Evolutionary conservation across 768 basidiomycete species (phyloP), one percentile per base, ranked within the genome.

Genomic region (Phylloporus arenicola): DNA sequence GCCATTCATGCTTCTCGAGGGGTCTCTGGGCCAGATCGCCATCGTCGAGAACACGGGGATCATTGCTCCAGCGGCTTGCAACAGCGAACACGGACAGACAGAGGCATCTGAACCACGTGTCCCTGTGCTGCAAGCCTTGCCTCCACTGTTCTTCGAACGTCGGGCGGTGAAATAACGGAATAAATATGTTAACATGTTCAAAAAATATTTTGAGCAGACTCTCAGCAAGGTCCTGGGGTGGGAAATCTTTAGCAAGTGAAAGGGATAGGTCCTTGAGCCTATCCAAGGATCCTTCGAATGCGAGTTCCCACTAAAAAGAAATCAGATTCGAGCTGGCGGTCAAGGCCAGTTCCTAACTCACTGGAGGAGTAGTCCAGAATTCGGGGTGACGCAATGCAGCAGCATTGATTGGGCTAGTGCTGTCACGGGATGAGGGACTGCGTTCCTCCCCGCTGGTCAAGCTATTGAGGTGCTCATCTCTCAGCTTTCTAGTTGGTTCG

Each of bases 121-220:
- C 77, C 14, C 68, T 71, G 25, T 75, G 70, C 56, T 86, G 77
- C 22, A 84, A 59, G 8, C 71, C 71, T 2, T 79, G 75, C 29
- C 61, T 69, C 72, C 81, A 83, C 41, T 84, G 79, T 14, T 74
- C 73, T 33, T 80, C 71, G 59, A 93, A 92, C 0, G 83, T 82
- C 6, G 81, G 81, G 19, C 75, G 76, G 60, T 92, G 88, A 25
- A 93, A 70, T 17, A 92, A 67, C 8, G 88, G 88, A 48, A 81
- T 73, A 31, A 79, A 71, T 25, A 63, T 59, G 59, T 91, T 86
- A 44, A 75, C 65, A 51, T 82, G 72, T 3, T 68, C 56, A 57
- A 95, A 95, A 63, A 81, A 92, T 25, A 84, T 70, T 34, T 79
- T 69, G 55, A 93, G 79, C 27, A 96, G 73, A 16, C 57, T 62